A percentile compares a stretch with the other conserved stretches of the same genome.
Evolutionary conservation across 306 rosid genomes (phyloP).

Genomic region (Prosopis cineraria): DNA sequence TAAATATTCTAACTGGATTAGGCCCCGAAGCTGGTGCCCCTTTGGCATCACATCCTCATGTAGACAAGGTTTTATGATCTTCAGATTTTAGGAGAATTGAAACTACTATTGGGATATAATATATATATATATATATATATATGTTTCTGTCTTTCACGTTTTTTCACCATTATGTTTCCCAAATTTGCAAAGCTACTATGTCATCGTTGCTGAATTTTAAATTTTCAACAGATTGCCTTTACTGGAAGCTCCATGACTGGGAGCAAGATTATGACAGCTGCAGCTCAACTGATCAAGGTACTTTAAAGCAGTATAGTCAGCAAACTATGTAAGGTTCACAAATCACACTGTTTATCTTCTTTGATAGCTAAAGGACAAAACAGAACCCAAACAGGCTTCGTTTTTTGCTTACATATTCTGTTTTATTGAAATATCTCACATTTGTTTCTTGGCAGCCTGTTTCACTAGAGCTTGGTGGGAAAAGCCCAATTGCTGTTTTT

Average conservation of each 20-base stretch:
- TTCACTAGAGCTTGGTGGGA: conserved; percentile 96
- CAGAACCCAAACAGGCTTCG: not conserved
- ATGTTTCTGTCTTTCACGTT: not conserved
- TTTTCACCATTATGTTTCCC: not conserved
- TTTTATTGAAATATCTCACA: conserved; percentile 18
- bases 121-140: not conserved
- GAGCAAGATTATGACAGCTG: conserved; percentile 87
- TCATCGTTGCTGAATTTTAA: conserved; percentile 6
- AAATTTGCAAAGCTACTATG: conserved; percentile 26
- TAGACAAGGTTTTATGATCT: conserved; percentile 70
- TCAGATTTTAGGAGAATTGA: conserved; percentile 5
- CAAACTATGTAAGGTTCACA: conserved; percentile 5
- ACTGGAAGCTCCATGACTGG: conserved; percentile 95
- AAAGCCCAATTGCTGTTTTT: conserved; percentile 87
- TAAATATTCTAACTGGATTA: conserved; percentile 84
- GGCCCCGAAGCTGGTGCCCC: conserved; percentile 99
- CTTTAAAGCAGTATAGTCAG: conserved; percentile 13
- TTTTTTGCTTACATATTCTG: not conserved
- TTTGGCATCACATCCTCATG: conserved; percentile 86
- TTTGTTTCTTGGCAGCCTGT: conserved; percentile 76
- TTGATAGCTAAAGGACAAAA: conserved; percentile 7
- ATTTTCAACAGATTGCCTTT: conserved; percentile 79
- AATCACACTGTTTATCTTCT: not conserved
- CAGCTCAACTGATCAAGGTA: conserved; percentile 91
- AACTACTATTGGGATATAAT: not conserved